Conservation (phyloP, 257 asterid species). For the Solanum chiquidenum region DNA sequence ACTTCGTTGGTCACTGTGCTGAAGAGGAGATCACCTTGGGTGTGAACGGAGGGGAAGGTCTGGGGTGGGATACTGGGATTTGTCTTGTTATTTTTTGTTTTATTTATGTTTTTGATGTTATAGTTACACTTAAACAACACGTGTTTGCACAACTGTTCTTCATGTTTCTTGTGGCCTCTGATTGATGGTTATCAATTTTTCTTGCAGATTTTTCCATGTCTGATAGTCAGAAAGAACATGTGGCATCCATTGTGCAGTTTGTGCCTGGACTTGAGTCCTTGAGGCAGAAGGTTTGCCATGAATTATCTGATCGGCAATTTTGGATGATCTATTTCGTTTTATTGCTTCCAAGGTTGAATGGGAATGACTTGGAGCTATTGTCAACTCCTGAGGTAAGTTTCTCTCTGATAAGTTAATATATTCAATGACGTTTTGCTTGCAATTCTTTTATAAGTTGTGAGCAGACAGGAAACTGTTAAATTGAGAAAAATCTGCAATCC, state of each 20-base stretch:
- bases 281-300: conserved; percentile 43
- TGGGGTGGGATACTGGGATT: neutral
- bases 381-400: conserved; percentile 61
- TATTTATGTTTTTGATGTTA: too few relatives aligned
- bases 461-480: neutral
- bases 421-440: neutral
- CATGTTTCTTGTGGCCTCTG: neutral
- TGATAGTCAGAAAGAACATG: conserved; percentile 60
- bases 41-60: neutral
- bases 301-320: conserved; percentile 43
- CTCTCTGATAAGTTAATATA: neutral
- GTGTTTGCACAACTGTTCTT: neutral
- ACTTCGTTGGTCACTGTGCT: neutral
- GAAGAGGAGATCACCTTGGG: neutral
- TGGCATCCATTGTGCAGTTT: conserved; percentile 42
- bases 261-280: conserved; percentile 49
- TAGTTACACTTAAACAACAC: neutral
- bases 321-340: conserved; percentile 73
- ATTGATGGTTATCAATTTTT: neutral
- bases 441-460: neutral
- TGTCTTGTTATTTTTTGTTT: neutral
- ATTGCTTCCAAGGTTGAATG: conserved; percentile 61
- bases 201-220: conserved; percentile 53
- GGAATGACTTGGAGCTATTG: conserved; percentile 45
- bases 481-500: neutral